phyloP scores from a whole-genome alignment of 768 basidiomycete genomes.

The Candolleomyces aberdarensis region DNA sequence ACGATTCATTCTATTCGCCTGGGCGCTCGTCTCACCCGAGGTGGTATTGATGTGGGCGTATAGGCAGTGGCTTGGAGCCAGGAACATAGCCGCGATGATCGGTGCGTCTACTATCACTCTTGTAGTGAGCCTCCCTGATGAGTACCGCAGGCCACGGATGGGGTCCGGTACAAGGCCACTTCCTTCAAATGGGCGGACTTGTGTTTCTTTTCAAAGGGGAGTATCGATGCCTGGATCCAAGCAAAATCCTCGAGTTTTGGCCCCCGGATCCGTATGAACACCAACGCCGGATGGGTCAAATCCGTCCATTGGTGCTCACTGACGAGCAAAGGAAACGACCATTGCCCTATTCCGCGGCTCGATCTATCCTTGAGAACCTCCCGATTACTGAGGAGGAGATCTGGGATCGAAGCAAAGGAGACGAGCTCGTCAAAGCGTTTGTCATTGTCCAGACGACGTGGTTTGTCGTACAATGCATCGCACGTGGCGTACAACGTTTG shows the following conservation, averaged over 20 bases:
- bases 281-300: not conserved
- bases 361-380: not conserved
- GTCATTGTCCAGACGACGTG: constrained; percentile 26
- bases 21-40: not conserved
- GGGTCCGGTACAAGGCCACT: not conserved
- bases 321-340: not conserved
- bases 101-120: not conserved
- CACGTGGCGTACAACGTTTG: constrained; percentile 17
- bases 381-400: not conserved
- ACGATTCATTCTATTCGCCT: not conserved
- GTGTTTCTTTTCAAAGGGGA: not conserved
- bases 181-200: not conserved
- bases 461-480: constrained; percentile 27
- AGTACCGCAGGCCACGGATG: not conserved
- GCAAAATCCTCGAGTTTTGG: too few relatives aligned
- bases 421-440: constrained; percentile 26
- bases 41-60: not conserved
- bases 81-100: not conserved
- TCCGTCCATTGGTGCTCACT: not conserved
- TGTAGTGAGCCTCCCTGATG: not conserved
- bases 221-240: too few relatives aligned
- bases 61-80: not conserved
- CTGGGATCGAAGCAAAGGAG: constrained; percentile 17
- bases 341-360: not conserved
- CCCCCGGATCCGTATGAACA: not conserved